These are phyloP conservation scores for Fusarium pseudoanthophilum DNA, from an alignment of 2,329 filamentous ascomycete genomes.

Conservation along the genomic window DNA sequence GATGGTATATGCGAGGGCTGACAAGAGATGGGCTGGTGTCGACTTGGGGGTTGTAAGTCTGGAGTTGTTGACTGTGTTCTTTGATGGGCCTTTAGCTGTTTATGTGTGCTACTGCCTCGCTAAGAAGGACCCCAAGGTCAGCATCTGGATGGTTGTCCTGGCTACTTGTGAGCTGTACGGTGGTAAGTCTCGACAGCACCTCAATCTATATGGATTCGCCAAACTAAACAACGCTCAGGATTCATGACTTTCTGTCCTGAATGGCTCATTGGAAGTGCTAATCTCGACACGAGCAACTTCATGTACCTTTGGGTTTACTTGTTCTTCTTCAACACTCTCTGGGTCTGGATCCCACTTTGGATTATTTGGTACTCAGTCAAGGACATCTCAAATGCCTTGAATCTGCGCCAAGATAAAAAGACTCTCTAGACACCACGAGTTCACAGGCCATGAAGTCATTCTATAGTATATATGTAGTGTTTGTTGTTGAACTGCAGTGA, in stretches of 20 bases:
- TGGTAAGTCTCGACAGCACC: slow-evolving; percentile 53
- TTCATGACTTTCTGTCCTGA: slow-evolving; percentile 79
- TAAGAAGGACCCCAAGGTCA: slow-evolving; percentile 63
- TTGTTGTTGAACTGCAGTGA: not conserved
- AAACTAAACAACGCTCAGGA: slow-evolving; percentile 51
- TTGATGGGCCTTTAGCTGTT: slow-evolving; percentile 68
- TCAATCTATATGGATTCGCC: not conserved
- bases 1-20: slow-evolving; percentile 76
- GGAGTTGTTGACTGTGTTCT: slow-evolving; percentile 72
- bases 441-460: not conserved
- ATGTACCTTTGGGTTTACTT: slow-evolving; percentile 76
- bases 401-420: slow-evolving; percentile 47
- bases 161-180: slow-evolving; percentile 75
- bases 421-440: slow-evolving; percentile 28
- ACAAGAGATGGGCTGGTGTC: slow-evolving; percentile 70
- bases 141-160: slow-evolving; percentile 71
- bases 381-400: slow-evolving; percentile 67
- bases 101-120: slow-evolving; percentile 71
- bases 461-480: not conserved
- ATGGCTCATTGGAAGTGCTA: slow-evolving; percentile 71
- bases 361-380: slow-evolving; percentile 64
- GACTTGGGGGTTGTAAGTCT: slow-evolving; percentile 72
- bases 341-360: slow-evolving; percentile 73
- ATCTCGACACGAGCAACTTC: slow-evolving; percentile 73
- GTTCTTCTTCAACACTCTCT: slow-evolving; percentile 75